Evolutionary conservation across 139 green algal genomes (phyloP).

Genomic region (Chlorella vulgaris): DNA sequence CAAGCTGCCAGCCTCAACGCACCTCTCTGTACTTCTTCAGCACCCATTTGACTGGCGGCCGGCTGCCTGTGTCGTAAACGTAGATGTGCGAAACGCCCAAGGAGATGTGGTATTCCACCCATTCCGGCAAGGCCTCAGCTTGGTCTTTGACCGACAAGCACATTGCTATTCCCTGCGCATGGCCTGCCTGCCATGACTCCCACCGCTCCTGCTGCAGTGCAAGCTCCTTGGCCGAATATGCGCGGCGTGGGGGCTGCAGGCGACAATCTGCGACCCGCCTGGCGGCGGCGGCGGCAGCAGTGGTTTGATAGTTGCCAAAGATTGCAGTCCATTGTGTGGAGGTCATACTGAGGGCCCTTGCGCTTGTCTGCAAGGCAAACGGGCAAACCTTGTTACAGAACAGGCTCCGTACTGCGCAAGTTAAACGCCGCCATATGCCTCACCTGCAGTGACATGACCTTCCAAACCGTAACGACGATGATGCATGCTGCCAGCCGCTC

Average conservation of each 20-base stretch:
- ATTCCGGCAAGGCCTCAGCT: background rate
- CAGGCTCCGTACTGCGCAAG: no score
- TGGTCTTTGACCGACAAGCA: background rate
- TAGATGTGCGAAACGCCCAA: background rate
- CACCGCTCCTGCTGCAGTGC: background rate
- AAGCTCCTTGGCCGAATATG: background rate
- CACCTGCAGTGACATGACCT: no score
- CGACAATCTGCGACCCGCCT: background rate
- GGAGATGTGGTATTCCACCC: background rate
- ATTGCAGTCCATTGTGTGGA: no score
- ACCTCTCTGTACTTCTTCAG: background rate
- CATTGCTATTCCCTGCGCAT: background rate
- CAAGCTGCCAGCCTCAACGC: background rate
- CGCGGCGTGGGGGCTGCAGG: background rate
- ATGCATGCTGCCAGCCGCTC: no score
- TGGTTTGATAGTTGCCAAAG: no score
- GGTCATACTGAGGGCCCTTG: no score
- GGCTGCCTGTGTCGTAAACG: constrained; percentile 4
- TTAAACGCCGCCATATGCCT: no score
- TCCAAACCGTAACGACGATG: no score
- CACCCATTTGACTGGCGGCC: background rate
- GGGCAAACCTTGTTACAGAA: no score
- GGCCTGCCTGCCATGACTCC: background rate
- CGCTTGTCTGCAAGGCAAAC: no score
- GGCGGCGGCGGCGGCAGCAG: background rate